Evolutionary conservation across 1,284 basidiomycete species (phyloP).

Genomic region (Pseudozyma pruni): DNA sequence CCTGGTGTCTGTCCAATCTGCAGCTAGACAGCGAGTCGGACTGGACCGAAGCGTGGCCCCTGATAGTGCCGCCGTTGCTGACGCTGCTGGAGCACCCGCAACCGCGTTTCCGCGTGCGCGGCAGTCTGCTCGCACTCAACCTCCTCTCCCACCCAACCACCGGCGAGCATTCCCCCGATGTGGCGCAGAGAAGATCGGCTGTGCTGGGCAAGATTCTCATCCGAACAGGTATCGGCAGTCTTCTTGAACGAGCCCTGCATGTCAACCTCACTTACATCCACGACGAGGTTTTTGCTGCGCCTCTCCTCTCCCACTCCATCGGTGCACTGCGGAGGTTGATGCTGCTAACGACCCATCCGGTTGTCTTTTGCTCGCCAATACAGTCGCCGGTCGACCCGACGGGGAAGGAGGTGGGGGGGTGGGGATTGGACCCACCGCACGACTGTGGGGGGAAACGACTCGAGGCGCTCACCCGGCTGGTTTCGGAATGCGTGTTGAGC

Average conservation of each 20-base stretch:
- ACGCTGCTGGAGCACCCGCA: constrained; percentile 38
- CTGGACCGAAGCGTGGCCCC: constrained; percentile 34
- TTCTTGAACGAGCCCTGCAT: constrained; percentile 31
- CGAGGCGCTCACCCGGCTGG: constrained; percentile 21
- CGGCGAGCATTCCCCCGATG: no score
- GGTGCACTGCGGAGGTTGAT: constrained; percentile 27
- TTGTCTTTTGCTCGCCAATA: not conserved
- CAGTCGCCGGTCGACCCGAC: not conserved
- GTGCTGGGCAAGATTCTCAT: constrained; percentile 20
- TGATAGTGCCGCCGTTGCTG: constrained; percentile 35
- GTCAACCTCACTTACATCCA: constrained; percentile 43
- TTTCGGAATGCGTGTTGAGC: constrained; percentile 24
- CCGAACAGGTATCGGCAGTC: constrained; percentile 37
- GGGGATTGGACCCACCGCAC: not conserved
- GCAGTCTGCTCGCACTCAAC: constrained; percentile 4
- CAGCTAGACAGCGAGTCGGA: constrained; percentile 12
- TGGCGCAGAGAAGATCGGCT: not conserved
- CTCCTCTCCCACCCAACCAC: constrained; percentile 8
- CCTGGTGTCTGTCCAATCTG: constrained; percentile 19
- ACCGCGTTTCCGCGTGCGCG: constrained; percentile 25
- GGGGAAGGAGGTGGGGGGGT: not conserved
- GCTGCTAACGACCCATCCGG: constrained; percentile 28
- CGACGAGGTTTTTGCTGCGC: constrained; percentile 18
- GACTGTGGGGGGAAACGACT: constrained; percentile 26
- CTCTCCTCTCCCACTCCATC: constrained; percentile 15